Evolutionary conservation across 2,329 filamentous ascomycete genomes (phyloP), one percentile per base, ranked within the genome.

Genomic region (Dactylellina parvicollis): DNA sequence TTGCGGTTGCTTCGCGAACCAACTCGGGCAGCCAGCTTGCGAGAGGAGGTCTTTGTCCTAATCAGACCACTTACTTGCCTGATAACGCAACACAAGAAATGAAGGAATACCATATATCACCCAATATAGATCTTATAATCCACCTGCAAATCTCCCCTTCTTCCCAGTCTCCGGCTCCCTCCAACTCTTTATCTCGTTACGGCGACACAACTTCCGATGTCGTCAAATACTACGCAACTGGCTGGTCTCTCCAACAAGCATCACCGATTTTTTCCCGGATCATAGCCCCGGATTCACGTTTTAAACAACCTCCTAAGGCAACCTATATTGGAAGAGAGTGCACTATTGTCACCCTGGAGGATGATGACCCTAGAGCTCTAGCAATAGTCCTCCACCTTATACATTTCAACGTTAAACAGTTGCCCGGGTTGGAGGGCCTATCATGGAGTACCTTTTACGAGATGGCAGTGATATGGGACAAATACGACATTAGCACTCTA

Each of bases 391-490:
- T 72, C 1, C 20, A 59, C 14, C 28, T 72, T 3, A 14, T 72
- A 10, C 67, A 72, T 30, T 28, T 72, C 14, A 60, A 59, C 22
- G n/a, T 20, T 1, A 59, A 59, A 28, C 30, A 34, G 1, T 44
- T 72, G 9, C 67, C 67, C 4, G 47, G 49, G 0, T 18, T 22
- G 7, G 52, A 65, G 4, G 42, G 36, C 0, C 42, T 72, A 10
- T 40, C 59, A 18, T 72, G 67, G 67, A 42, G 49, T 24, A 65
- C 46, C 0, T 40, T 72, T 26, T 64, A 59, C n/a, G 59, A 65
- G 14, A 34, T 72, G 12, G 59, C 67, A 2, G n/a, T 59, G 1
- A 65, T 72, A 28, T 72, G 67, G 67, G 67, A 72, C 42, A 72
- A 72, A 34, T 72, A 72, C 22, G 54, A 72, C 65, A 59, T 72